These are phyloP conservation scores for Gremmenia infestans DNA, from an alignment of 2,329 filamentous ascomycete genomes.

Conservation along the genomic window DNA sequence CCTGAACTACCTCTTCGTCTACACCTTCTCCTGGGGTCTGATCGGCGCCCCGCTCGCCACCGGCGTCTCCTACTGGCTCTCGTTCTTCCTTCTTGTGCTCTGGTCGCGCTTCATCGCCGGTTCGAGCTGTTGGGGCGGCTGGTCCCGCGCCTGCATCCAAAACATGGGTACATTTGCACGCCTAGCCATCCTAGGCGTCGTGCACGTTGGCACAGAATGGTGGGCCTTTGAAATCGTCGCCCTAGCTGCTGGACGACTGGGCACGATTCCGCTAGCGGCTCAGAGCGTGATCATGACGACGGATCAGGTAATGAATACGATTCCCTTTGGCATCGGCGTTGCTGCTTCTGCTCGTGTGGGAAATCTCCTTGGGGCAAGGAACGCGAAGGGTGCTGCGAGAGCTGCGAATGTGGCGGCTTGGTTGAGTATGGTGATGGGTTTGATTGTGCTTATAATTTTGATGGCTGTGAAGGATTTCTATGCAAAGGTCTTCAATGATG, in stretches of 20 bases:
- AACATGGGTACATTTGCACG: conserved; percentile 68
- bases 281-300: conserved; percentile 89
- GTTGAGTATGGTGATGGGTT: conserved; percentile 65
- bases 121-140: conserved; percentile 75
- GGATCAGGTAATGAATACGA: conserved; percentile 73
- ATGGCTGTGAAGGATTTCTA: conserved; percentile 69
- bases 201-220: conserved; percentile 89
- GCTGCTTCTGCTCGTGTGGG: conserved; percentile 74
- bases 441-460: conserved; percentile 60
- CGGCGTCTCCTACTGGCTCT: conserved; percentile 80
- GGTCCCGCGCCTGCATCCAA: conserved; percentile 56
- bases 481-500: conserved; percentile 76
- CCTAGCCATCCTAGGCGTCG: conserved; percentile 68
- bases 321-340: conserved; percentile 82
- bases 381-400: conserved; percentile 59
- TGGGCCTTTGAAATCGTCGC: conserved; percentile 93
- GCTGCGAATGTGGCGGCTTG: conserved; percentile 72
- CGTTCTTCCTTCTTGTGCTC: conserved; percentile 68
- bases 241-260: conserved; percentile 72
- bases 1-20: conserved; percentile 76
- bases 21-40: conserved; percentile 65
- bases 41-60: conserved; percentile 78
- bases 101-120: conserved; percentile 70
- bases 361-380: conserved; percentile 69
- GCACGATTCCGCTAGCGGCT: conserved; percentile 73